phyloP scores from a whole-genome alignment of 1,284 basidiomycete genomes.

The Apiotrichum domesticum region DNA sequence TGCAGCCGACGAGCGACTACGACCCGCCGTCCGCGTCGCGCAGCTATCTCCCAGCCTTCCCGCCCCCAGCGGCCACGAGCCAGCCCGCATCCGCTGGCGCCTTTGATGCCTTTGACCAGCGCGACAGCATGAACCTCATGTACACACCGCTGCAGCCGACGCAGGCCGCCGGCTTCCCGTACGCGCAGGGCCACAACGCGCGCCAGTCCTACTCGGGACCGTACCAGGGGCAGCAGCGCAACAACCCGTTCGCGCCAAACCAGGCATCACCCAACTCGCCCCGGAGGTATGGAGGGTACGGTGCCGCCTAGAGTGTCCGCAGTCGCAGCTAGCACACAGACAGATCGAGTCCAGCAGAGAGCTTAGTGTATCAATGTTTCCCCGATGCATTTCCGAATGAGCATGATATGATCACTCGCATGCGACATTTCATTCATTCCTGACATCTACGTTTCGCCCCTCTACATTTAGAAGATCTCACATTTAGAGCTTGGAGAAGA shows the following conservation, averaged over 20 bases:
- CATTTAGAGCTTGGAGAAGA: constrained; percentile 12
- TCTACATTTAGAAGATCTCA: background rate
- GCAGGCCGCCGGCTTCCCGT: constrained; percentile 15
- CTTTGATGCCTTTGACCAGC: constrained; percentile 40
- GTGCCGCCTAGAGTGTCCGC: background rate
- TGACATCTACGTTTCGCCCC: background rate
- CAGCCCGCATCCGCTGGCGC: constrained; percentile 9
- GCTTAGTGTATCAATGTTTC: background rate
- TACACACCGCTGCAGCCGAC: constrained; percentile 43
- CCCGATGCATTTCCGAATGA: background rate
- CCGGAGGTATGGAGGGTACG: constrained; percentile 7
- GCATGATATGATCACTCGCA: too few relatives aligned
- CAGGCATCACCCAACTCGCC: constrained; percentile 8
- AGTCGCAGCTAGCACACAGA: background rate
- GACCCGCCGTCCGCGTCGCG: constrained; percentile 23
- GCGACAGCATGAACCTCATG: constrained; percentile 36
- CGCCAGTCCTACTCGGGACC: constrained; percentile 39
- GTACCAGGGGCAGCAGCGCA: constrained; percentile 17
- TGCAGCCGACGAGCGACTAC: constrained; percentile 27
- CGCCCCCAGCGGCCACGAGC: constrained; percentile 41
- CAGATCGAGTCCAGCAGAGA: background rate
- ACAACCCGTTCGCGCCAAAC: constrained; percentile 12
- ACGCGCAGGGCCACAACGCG: constrained; percentile 25
- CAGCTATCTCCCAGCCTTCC: constrained; percentile 40
- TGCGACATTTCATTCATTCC: too few relatives aligned